Conservation (phyloP, 257 asterid species). For the Solanum neorickii region DNA sequence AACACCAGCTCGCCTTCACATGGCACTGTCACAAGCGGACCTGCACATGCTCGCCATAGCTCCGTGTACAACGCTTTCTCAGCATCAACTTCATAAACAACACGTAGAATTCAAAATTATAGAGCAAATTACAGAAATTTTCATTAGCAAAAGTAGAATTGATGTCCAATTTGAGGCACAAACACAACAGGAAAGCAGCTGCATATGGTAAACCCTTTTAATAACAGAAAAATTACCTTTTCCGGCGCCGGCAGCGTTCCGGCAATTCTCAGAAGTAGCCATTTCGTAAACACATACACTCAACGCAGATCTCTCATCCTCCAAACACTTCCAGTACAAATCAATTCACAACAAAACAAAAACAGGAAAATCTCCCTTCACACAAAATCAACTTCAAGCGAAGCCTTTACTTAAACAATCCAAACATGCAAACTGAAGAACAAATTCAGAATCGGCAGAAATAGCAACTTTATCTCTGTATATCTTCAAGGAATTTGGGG, state of each 20-base stretch:
- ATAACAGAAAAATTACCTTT: slow-evolving; percentile 14
- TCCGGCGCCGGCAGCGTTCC: slow-evolving; percentile 27
- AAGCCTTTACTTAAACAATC: not conserved
- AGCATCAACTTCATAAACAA: slow-evolving; percentile 40
- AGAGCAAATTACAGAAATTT: not conserved
- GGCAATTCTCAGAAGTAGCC: slow-evolving; percentile 40
- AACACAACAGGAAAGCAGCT: not conserved
- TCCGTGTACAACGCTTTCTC: slow-evolving; percentile 76
- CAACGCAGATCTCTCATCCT: slow-evolving; percentile 55
- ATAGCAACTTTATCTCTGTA: not conserved
- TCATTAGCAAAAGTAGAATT: not conserved
- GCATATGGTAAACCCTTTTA: not conserved
- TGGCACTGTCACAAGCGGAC: slow-evolving; percentile 91
- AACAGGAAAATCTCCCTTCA: not conserved
- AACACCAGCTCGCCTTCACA: slow-evolving; percentile 65
- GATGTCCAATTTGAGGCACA: not conserved
- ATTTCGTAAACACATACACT: slow-evolving; percentile 12
- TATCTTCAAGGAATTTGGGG: not conserved
- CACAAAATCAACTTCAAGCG: not conserved
- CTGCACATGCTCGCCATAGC: slow-evolving; percentile 97
- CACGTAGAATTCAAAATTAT: not conserved
- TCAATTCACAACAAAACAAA: not conserved
- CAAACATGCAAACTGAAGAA: not conserved
- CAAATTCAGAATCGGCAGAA: not conserved
- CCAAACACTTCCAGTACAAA: not conserved